phyloP scores from a whole-genome alignment of 176 grass and related monocot genomes.

The Oryza coarctata region DNA sequence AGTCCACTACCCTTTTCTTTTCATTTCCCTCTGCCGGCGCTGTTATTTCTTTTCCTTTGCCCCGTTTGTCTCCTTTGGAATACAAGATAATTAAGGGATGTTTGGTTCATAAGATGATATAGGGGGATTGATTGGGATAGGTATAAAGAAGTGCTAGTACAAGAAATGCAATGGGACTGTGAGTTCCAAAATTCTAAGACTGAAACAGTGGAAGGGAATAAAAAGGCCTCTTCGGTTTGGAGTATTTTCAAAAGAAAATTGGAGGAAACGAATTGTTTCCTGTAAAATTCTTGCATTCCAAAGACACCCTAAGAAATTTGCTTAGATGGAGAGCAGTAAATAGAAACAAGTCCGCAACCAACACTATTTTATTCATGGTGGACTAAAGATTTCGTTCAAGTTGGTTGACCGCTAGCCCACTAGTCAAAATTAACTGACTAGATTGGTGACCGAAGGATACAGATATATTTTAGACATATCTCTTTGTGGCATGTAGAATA shows the following conservation, averaged over 20 bases:
- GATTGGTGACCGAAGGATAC: neutral
- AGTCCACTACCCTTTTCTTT: slow-evolving; percentile 33
- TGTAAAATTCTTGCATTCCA: too few relatives aligned
- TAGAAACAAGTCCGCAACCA: neutral
- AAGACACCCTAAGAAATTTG: too few relatives aligned
- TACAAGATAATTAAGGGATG: slow-evolving; percentile 8
- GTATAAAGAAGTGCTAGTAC: neutral
- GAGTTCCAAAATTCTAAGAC: neutral
- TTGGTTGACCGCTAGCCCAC: neutral
- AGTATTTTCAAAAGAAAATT: too few relatives aligned
- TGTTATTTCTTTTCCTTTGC: slow-evolving; percentile 26
- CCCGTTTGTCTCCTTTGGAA: slow-evolving; percentile 37
- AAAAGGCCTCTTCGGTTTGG: too few relatives aligned
- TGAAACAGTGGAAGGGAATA: too few relatives aligned
- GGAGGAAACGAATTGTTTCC: too few relatives aligned
- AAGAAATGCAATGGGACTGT: slow-evolving; percentile 2
- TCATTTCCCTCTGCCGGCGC: neutral
- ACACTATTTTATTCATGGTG: neutral
- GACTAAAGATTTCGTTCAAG: neutral
- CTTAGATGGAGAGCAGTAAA: neutral
- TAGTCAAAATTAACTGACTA: neutral
- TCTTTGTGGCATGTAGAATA: neutral
- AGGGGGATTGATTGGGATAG: neutral
- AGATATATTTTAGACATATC: neutral
- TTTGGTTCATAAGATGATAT: slow-evolving; percentile 13